Base-by-base conservation (phyloP, 495 filamentous ascomycete species). In the Hypoxylon trugodes region DNA sequence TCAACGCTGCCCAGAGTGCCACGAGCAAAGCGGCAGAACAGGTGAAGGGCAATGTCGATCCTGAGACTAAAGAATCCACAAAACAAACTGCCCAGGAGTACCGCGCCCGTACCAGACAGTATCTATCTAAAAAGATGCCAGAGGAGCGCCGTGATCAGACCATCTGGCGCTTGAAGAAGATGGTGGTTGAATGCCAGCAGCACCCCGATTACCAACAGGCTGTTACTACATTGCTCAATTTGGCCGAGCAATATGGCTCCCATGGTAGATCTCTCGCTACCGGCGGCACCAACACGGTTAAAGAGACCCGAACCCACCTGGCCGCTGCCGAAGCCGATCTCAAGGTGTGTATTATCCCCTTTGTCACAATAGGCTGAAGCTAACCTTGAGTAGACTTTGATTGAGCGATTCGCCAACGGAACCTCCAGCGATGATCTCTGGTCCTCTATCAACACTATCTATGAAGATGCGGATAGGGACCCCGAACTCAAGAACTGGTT, bases 391-490 rank as follows among this genome's bases (percentile, higher is more conserved):
- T 72, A 93, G 90, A 89, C 84, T 10, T 82, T 98, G 15, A 86
- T 98, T 59, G 96, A 98, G 80, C 89, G 95, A 41, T 98, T 97
- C 65, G 95, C 95, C 70, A 98, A 98, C 76, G 88, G 86, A 73
- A 98, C 95, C 6, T 97, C 92, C 1, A 81, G 84, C 33, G 89
- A 96, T 60, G 91, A 96, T 72, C 75, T 98, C 30, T 90, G 96
- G 73, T 89, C 89, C 38, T 86, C 94, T 1, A 87, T 98, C 72
- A 90, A 96, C 69, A 83, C 81, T 51, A 87, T 98, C 61, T 98
- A 98, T 76, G 76, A 81, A n/a, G 93, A 97, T 78, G 91, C 95
- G 5, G 93, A 98, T 66, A 82, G 81, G 15, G 95, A 98, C 62
- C 89, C 91, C 0, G 91, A 97, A 66, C 85, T 98, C 25, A 90